Percentiles rank a stretch among this genome's conserved stretches.
Conservation (phyloP, 2,329 filamentous ascomycete genomes). For the Cytospora paraplurivora region DNA sequence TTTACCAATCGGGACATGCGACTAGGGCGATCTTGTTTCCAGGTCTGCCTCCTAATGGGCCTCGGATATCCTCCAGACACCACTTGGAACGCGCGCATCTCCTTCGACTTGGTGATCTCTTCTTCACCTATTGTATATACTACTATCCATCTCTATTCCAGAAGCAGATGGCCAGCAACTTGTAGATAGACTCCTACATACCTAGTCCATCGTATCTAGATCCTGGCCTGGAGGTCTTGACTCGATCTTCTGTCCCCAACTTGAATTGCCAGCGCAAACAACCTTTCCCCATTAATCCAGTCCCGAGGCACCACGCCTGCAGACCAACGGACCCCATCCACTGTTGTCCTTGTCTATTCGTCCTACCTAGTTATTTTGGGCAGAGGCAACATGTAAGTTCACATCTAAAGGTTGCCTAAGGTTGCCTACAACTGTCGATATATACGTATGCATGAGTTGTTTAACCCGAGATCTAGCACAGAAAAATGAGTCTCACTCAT, state of each 20-base stretch:
- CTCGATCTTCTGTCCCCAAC: not conserved
- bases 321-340: not conserved
- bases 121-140: not conserved
- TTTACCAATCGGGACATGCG: not conserved
- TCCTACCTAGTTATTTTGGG: too few relatives aligned
- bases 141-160: not conserved
- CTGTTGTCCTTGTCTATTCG: too few relatives aligned
- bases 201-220: not conserved
- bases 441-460: not conserved
- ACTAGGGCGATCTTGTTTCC: not conserved
- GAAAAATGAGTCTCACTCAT: not conserved
- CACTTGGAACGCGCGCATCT: too few relatives aligned
- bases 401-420: too few relatives aligned
- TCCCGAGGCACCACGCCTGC: not conserved
- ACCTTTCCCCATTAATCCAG: not conserved
- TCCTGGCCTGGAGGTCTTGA: not conserved
- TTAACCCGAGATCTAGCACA: not conserved
- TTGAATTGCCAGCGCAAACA: not conserved
- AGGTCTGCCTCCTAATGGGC: not conserved
- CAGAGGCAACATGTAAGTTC: too few relatives aligned
- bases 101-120: not conserved
- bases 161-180: not conserved
- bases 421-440: not conserved
- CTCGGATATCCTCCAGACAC: not conserved
- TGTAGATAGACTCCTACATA: not conserved